These are phyloP conservation scores for Ascochyta fabae DNA, from an alignment of 2,329 filamentous ascomycete genomes.

Conservation along the genomic window DNA sequence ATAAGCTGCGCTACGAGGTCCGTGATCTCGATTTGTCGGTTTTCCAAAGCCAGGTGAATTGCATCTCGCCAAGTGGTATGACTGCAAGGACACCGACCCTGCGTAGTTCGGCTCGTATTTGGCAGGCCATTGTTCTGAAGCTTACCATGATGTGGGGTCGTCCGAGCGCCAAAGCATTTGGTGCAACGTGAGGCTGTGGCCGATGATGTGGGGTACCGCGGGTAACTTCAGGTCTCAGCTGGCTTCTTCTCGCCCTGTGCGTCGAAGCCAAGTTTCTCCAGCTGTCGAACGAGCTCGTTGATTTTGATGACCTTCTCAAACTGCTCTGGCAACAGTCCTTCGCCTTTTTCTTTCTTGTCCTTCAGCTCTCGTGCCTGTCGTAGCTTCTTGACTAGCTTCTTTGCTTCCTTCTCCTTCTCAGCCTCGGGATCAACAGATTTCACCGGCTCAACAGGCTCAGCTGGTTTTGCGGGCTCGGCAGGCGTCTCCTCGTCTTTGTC, in stretches of 20 bases:
- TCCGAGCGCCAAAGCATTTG: not conserved
- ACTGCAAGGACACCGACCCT: not conserved
- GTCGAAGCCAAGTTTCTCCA: conserved; percentile 85
- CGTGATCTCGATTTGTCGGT: not conserved
- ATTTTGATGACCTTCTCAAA: conserved; percentile 98
- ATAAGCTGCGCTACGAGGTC: not conserved
- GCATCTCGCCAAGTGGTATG: not conserved
- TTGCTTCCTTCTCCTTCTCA: conserved; percentile 90
- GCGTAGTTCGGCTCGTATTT: not conserved
- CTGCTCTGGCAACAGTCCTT: conserved; percentile 86
- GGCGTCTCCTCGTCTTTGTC: conserved; percentile 49
- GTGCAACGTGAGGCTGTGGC: not conserved
- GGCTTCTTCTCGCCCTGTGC: conserved; percentile 73
- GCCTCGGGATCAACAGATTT: conserved; percentile 66
- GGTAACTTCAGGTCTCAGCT: conserved; percentile 37
- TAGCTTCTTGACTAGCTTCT: conserved; percentile 91
- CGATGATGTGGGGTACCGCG: not conserved
- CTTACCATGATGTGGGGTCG: not conserved
- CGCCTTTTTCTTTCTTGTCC: conserved; percentile 87
- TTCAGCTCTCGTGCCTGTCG: conserved; percentile 90
- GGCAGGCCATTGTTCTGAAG: not conserved
- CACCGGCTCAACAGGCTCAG: conserved; percentile 32
- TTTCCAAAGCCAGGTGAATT: not conserved
- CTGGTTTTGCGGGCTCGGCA: conserved; percentile 22
- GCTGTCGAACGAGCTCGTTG: conserved; percentile 86